These are phyloP conservation scores for Escallonia rubra DNA, from an alignment of 129 eudicot species.

Conservation along the genomic window DNA sequence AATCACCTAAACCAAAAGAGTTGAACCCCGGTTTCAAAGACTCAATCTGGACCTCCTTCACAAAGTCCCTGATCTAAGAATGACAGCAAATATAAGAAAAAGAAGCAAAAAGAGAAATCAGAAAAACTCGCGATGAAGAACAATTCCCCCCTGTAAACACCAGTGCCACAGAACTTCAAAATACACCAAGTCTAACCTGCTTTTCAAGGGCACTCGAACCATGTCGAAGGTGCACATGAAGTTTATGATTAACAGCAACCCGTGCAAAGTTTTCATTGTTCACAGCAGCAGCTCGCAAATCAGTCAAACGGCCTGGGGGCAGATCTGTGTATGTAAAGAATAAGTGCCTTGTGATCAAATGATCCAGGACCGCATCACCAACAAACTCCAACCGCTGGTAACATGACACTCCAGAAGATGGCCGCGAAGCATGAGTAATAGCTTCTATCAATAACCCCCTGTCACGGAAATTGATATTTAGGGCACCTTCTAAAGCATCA, in stretches of 20 bases:
- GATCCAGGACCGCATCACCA: slow-evolving; percentile 98
- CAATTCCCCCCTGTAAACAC: not conserved
- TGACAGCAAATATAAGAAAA: not conserved
- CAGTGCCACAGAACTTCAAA: not conserved
- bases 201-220: slow-evolving; percentile 96
- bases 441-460: slow-evolving; percentile 78
- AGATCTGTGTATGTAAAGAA: slow-evolving; percentile 91
- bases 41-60: slow-evolving; percentile 75
- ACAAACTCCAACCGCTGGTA: slow-evolving; percentile 97
- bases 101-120: not conserved
- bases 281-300: slow-evolving; percentile 98
- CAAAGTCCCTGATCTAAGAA: slow-evolving; percentile 85
- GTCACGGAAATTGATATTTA: slow-evolving; percentile 58
- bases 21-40: slow-evolving; percentile 75
- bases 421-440: slow-evolving; percentile 98
- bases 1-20: slow-evolving; percentile 94
- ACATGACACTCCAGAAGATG: slow-evolving; percentile 98
- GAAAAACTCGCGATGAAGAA: not conserved
- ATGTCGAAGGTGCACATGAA: slow-evolving; percentile 90
- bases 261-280: slow-evolving; percentile 99
- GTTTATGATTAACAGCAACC: slow-evolving; percentile 87
- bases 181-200: slow-evolving; percentile 45
- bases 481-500: slow-evolving; percentile 60
- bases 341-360: slow-evolving; percentile 87
- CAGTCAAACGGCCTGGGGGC: slow-evolving; percentile 98